Percentiles rank a stretch among this genome's conserved stretches.
phyloP scores from a whole-genome alignment of 1,284 basidiomycete genomes.

The Amylostereum areolatum region DNA sequence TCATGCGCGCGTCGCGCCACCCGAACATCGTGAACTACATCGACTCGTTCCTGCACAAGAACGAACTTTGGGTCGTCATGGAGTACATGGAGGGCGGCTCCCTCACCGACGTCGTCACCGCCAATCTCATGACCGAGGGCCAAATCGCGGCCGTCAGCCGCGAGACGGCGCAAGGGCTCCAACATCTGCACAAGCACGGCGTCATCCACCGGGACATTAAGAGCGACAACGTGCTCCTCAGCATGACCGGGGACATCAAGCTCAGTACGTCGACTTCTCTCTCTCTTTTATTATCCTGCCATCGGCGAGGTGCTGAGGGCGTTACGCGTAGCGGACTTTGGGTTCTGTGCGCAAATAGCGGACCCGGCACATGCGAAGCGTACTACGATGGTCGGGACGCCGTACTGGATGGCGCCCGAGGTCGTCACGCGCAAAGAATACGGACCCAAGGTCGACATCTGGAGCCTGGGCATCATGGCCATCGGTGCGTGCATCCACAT shows the following conservation, averaged over 20 bases:
- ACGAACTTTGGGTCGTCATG: slow-evolving; percentile 99
- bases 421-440: slow-evolving; percentile 98
- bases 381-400: slow-evolving; percentile 99
- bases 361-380: slow-evolving; percentile 84
- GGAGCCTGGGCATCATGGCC: slow-evolving; percentile 98
- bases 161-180: slow-evolving; percentile 87
- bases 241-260: slow-evolving; percentile 93
- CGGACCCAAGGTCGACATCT: slow-evolving; percentile 98
- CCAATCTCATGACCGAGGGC: slow-evolving; percentile 91
- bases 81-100: slow-evolving; percentile 98
- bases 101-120: slow-evolving; percentile 94
- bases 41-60: slow-evolving; percentile 96
- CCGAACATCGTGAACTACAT: slow-evolving; percentile 99
- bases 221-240: slow-evolving; percentile 92
- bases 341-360: slow-evolving; percentile 97
- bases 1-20: slow-evolving; percentile 95
- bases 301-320: slow-evolving; percentile 2
- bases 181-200: slow-evolving; percentile 90
- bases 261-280: slow-evolving; percentile 63
- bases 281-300: not conserved
- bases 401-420: slow-evolving; percentile 99
- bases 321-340: slow-evolving; percentile 80
- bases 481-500: slow-evolving; percentile 58
- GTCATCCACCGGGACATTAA: slow-evolving; percentile 99
- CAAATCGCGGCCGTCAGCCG: slow-evolving; percentile 93